Evolutionary conservation across 2,329 filamentous ascomycete genomes (phyloP).

Genomic region (Aspergillus calidoustus): DNA sequence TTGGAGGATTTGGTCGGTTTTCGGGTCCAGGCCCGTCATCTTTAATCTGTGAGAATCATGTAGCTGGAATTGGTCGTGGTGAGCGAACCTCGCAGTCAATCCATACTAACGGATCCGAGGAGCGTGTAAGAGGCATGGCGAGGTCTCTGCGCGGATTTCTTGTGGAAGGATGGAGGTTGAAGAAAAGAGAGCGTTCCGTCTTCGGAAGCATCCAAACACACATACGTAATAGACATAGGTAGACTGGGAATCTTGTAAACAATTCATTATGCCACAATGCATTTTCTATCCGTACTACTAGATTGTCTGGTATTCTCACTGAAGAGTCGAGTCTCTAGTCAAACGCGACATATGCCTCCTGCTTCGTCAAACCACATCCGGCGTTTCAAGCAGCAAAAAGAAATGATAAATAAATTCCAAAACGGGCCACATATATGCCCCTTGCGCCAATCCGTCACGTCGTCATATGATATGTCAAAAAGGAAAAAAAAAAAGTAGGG

Average conservation of each 20-base stretch:
- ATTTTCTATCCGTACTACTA: conserved; percentile 5
- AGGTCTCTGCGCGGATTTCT: not conserved
- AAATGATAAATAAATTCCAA: conserved; percentile 11
- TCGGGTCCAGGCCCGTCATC: conserved; percentile 89
- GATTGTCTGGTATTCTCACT: conserved; percentile 5
- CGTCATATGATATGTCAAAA: conserved; percentile 19
- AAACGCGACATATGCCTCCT: conserved; percentile 11
- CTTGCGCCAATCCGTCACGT: conserved; percentile 29
- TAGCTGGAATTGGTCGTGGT: not conserved
- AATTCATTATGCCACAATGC: not conserved
- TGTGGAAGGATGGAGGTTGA: not conserved
- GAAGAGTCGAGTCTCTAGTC: conserved; percentile 10
- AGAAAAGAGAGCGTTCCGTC: conserved; percentile 9
- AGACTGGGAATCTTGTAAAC: not conserved
- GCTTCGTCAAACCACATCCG: conserved; percentile 14
- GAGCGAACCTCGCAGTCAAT: conserved; percentile 72
- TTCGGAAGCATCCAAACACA: conserved; percentile 6
- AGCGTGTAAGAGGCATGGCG: conserved; percentile 52
- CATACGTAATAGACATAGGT: not conserved
- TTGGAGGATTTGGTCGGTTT: conserved; percentile 83
- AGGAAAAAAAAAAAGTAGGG: not conserved
- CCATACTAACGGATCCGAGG: conserved; percentile 76
- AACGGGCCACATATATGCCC: conserved; percentile 12
- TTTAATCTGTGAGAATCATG: conserved; percentile 40
- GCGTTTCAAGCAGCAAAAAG: conserved; percentile 11